Conservation (phyloP, 306 rosid species). For the Vigna trinervia region DNA sequence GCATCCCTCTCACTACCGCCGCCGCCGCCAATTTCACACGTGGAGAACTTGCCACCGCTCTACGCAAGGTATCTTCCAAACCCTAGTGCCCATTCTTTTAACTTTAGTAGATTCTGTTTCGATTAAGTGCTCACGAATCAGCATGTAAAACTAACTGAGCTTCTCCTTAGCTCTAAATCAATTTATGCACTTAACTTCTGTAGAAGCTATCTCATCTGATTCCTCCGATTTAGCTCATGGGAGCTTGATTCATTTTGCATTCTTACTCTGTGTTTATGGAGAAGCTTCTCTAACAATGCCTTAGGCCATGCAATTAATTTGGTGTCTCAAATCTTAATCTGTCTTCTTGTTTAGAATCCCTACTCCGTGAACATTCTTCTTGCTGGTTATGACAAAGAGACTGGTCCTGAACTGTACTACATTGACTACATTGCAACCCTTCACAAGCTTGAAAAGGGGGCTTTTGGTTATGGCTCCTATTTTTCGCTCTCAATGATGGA, state of each 20-base stretch:
- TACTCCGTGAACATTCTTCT: slow-evolving; percentile 86
- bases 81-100: slow-evolving; percentile 44
- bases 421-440: slow-evolving; percentile 93
- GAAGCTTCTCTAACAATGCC: background rate
- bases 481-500: slow-evolving; percentile 92
- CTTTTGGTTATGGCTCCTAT: slow-evolving; percentile 94
- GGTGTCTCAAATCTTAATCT: background rate
- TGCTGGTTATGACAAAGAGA: slow-evolving; percentile 94
- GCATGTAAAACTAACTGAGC: no score
- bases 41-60: slow-evolving; percentile 48
- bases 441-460: slow-evolving; percentile 98
- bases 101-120: background rate
- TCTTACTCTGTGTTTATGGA: background rate
- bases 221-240: background rate
- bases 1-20: slow-evolving; percentile 44
- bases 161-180: background rate
- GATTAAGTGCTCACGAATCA: background rate
- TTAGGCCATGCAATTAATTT: background rate
- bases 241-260: background rate
- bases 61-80: slow-evolving; percentile 42
- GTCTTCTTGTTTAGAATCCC: slow-evolving; percentile 63
- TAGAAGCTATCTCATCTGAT: background rate
- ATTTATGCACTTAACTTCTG: background rate
- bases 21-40: slow-evolving; percentile 50
- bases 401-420: slow-evolving; percentile 83